Evolutionary conservation across 257 asterid genomes (phyloP).

Genomic region (Nicotiana otophora): DNA sequence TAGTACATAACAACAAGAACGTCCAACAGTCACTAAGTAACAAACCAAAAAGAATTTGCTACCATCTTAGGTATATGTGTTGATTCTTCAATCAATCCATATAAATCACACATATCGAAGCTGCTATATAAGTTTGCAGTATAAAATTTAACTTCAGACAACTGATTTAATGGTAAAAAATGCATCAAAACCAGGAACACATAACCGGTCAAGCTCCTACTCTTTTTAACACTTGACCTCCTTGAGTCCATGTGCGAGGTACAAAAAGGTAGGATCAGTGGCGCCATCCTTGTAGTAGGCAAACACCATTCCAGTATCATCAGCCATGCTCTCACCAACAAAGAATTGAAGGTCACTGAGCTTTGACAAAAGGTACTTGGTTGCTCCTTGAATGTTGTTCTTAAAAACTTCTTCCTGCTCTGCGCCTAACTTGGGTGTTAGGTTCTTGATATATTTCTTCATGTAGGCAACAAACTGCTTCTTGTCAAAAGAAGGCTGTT

Average conservation of each 20-base stretch:
- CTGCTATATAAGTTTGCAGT: not conserved
- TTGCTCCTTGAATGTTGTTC: conserved; percentile 53
- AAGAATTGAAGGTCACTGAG: conserved; percentile 51
- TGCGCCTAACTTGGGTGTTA: conserved; percentile 30
- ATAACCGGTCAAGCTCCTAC: not conserved
- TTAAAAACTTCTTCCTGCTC: conserved; percentile 43
- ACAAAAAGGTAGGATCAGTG: conserved; percentile 47
- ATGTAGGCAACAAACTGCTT: conserved; percentile 53
- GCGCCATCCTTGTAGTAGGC: conserved; percentile 53
- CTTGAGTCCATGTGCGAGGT: conserved; percentile 42
- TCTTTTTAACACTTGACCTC: conserved; percentile 46
- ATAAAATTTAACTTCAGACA: not conserved
- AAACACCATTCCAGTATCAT: conserved; percentile 36
- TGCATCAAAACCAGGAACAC: not conserved
- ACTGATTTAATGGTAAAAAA: not conserved
- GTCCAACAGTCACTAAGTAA: not conserved
- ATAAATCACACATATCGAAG: not conserved
- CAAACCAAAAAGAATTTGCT: not conserved
- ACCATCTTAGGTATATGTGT: not conserved
- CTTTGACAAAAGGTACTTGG: conserved; percentile 44
- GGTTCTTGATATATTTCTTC: conserved; percentile 46
- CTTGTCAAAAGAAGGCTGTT: conserved; percentile 61
- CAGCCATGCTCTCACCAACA: conserved; percentile 57
- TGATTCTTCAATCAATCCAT: not conserved
- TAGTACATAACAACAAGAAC: not conserved